These are phyloP conservation scores for Protea cynaroides DNA, from an alignment of 164 flowering plant genomes.

Conservation along the genomic window DNA sequence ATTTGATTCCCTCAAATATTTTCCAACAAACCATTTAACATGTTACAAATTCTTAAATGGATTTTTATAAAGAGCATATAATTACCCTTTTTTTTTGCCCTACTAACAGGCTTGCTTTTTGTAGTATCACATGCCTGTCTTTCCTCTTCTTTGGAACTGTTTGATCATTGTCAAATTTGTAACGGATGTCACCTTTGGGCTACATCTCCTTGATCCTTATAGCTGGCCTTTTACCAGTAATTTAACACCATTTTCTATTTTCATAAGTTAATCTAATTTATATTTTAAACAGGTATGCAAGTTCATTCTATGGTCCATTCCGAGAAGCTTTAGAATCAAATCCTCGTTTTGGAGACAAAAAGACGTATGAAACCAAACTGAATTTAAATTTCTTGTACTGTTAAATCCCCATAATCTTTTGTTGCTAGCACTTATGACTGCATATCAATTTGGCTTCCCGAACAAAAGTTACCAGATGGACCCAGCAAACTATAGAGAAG, in stretches of 20 bases:
- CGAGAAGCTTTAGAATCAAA: conserved; percentile 95
- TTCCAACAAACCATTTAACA: too few relatives aligned
- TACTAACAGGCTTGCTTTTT: too few relatives aligned
- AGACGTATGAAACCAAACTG: conserved; percentile 52
- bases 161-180: too few relatives aligned
- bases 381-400: neutral
- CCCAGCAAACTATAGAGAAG: conserved; percentile 94
- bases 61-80: too few relatives aligned
- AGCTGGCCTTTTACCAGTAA: neutral
- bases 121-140: too few relatives aligned
- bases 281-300: conserved; percentile 71
- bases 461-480: conserved; percentile 90
- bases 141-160: too few relatives aligned
- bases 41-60: too few relatives aligned
- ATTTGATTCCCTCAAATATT: too few relatives aligned
- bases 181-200: too few relatives aligned
- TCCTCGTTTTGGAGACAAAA: conserved; percentile 98
- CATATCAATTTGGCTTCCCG: conserved; percentile 12
- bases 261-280: neutral
- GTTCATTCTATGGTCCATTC: conserved; percentile 96
- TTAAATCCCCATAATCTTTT: neutral
- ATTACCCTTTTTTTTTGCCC: too few relatives aligned
- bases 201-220: neutral
- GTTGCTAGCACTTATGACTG: conserved; percentile 11
- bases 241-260: neutral